These are phyloP conservation scores for Pyricularia pennisetigena DNA, from an alignment of 2,329 filamentous ascomycete species.

Conservation along the genomic window DNA sequence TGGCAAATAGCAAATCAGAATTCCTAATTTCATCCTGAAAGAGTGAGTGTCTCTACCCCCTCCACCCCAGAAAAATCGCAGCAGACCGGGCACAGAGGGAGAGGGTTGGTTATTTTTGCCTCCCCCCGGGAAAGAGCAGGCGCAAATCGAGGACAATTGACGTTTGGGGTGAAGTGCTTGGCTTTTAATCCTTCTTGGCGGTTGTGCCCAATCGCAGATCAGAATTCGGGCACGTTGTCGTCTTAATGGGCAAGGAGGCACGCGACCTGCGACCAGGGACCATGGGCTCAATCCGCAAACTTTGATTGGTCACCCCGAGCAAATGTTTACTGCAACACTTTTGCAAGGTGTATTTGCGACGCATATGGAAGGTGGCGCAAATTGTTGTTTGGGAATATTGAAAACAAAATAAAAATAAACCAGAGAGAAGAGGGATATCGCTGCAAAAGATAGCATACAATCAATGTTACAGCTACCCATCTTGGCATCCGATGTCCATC, in stretches of 20 bases:
- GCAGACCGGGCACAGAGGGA: not conserved
- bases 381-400: too few species aligned
- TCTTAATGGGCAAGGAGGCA: conserved; percentile 5
- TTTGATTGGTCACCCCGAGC: not conserved
- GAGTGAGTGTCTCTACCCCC: too few species aligned
- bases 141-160: not conserved
- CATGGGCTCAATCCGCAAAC: not conserved
- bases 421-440: not conserved
- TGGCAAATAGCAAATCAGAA: not conserved
- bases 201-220: not conserved
- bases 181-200: not conserved
- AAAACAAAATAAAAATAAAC: not conserved
- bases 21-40: not conserved
- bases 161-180: not conserved
- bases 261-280: conserved; percentile 2
- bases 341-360: too few species aligned
- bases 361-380: too few species aligned
- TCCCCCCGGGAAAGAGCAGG: not conserved
- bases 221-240: conserved; percentile 4
- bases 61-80: not conserved
- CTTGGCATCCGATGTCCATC: not conserved
- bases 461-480: not conserved
- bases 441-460: not conserved
- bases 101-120: not conserved
- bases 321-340: not conserved